A percentile compares a stretch with the other conserved stretches of the same genome.
phyloP scores from a whole-genome alignment of 805 yeast species.

The Ogataea paraovalis region DNA sequence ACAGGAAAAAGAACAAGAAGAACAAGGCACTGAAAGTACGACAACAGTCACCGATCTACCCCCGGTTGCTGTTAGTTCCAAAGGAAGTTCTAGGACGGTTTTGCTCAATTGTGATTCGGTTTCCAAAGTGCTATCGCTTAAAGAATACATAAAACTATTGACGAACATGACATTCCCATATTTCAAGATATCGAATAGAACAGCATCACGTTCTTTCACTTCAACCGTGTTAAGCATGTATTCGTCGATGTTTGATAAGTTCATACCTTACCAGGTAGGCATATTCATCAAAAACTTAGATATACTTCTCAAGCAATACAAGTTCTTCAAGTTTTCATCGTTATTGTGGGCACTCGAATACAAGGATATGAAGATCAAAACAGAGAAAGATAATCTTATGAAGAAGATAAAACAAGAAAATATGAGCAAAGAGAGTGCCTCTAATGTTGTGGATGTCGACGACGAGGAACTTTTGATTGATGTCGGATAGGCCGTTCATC shows the following conservation, averaged over 20 bases:
- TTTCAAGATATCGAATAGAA: conserved; percentile 3
- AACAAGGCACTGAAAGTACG: no score
- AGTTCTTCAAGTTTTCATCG: conserved; percentile 19
- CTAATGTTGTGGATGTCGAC: no score
- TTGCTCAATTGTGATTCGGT: conserved; percentile 7
- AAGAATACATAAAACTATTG: conserved; percentile 14
- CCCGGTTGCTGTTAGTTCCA: no score
- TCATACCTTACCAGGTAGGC: conserved; percentile 19
- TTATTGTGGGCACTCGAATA: conserved; percentile 23
- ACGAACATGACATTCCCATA: conserved; percentile 17
- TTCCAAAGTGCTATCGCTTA: conserved; percentile 8
- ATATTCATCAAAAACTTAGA: conserved; percentile 16
- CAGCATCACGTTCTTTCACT: neutral
- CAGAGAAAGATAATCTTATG: neutral
- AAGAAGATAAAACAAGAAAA: neutral
- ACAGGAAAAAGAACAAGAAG: no score
- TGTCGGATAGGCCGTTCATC: no score
- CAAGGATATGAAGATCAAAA: conserved; percentile 5
- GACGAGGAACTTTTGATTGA: no score
- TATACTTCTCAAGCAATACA: conserved; percentile 19
- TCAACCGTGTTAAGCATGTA: conserved; percentile 4
- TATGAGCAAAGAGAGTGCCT: no score
- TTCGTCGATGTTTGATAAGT: conserved; percentile 14
- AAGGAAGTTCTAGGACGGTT: neutral
- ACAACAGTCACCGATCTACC: no score